Percentiles rank a stretch among this genome's conserved stretches.
Conservation (phyloP, 495 filamentous ascomycete genomes). For the Hypoxylon lenormandii region DNA sequence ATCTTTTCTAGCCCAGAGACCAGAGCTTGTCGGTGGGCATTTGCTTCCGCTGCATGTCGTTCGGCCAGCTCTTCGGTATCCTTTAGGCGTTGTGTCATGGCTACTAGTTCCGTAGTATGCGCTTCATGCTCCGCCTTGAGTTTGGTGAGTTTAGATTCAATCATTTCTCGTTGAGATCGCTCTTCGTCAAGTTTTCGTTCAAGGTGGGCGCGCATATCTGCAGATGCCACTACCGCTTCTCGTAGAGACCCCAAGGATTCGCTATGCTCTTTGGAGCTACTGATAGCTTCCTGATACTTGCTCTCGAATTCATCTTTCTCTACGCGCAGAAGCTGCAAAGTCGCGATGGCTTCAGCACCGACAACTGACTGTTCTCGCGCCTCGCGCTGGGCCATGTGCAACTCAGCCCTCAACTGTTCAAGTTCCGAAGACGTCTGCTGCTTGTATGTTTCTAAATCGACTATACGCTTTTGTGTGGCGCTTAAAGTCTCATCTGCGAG, state of each 20-base stretch:
- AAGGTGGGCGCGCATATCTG: conserved; percentile 76
- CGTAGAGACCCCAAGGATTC: conserved; percentile 78
- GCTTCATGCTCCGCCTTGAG: conserved; percentile 88
- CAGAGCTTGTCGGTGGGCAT: conserved; percentile 84
- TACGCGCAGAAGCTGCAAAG: conserved; percentile 76
- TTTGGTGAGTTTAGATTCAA: conserved; percentile 83
- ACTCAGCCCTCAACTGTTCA: conserved; percentile 83
- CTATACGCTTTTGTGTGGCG: conserved; percentile 82
- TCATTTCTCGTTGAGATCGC: conserved; percentile 74
- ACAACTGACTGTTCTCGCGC: conserved; percentile 81
- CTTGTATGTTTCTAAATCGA: conserved; percentile 82
- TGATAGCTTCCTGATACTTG: conserved; percentile 75
- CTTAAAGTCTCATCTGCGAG: conserved; percentile 88
- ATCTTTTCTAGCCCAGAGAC: conserved; percentile 83
- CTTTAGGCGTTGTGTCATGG: conserved; percentile 74
- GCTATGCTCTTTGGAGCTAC: conserved; percentile 76
- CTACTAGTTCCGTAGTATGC: conserved; percentile 81
- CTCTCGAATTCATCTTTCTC: conserved; percentile 84
- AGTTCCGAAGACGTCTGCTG: conserved; percentile 83
- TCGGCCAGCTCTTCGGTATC: conserved; percentile 94
- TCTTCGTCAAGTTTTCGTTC: conserved; percentile 90
- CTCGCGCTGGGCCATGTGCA: conserved; percentile 79
- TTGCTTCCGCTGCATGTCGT: conserved; percentile 85
- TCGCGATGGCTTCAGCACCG: conserved; percentile 78
- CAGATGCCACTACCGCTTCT: conserved; percentile 81